Percentiles rank a stretch among this genome's conserved stretches.
Evolutionary conservation across 768 basidiomycete species (phyloP).

Genomic region (Suillus fuscotomentosus): DNA sequence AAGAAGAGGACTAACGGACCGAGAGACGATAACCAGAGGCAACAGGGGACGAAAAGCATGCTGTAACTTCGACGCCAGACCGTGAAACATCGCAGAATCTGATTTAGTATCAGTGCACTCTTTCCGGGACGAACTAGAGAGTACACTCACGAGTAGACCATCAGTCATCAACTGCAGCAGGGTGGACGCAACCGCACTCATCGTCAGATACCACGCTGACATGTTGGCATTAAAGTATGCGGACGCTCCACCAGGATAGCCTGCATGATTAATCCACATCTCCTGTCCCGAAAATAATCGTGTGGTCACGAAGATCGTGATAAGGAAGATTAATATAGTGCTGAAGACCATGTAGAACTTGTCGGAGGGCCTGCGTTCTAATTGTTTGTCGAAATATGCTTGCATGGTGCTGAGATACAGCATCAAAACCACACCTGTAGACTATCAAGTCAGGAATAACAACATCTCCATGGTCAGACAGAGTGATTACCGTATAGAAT

Average conservation of each 20-base stretch:
- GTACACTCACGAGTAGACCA: slow-evolving; percentile 34
- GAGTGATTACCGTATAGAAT: slow-evolving; percentile 14
- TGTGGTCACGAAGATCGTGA: slow-evolving; percentile 30
- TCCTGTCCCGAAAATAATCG: slow-evolving; percentile 31
- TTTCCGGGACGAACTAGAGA: neutral
- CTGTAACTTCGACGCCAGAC: slow-evolving; percentile 26
- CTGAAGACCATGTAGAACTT: slow-evolving; percentile 25
- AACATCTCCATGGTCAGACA: neutral
- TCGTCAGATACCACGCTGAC: slow-evolving; percentile 29
- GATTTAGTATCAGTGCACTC: neutral
- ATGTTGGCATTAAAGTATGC: slow-evolving; percentile 29
- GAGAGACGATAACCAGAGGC: slow-evolving; percentile 23
- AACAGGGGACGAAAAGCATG: slow-evolving; percentile 16
- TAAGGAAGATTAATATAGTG: slow-evolving; percentile 27
- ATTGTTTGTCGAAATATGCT: slow-evolving; percentile 9
- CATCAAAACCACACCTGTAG: slow-evolving; percentile 23
- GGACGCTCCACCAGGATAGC: slow-evolving; percentile 34
- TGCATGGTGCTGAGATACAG: slow-evolving; percentile 25
- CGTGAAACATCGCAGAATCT: slow-evolving; percentile 40
- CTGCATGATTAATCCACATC: slow-evolving; percentile 34
- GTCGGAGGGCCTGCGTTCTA: slow-evolving; percentile 5
- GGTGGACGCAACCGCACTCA: slow-evolving; percentile 27
- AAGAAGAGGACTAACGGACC: slow-evolving; percentile 15
- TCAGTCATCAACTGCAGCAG: slow-evolving; percentile 36
- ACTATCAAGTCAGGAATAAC: neutral